Conservation (phyloP, 495 filamentous ascomycete genomes). For the Echria macrotheca region DNA sequence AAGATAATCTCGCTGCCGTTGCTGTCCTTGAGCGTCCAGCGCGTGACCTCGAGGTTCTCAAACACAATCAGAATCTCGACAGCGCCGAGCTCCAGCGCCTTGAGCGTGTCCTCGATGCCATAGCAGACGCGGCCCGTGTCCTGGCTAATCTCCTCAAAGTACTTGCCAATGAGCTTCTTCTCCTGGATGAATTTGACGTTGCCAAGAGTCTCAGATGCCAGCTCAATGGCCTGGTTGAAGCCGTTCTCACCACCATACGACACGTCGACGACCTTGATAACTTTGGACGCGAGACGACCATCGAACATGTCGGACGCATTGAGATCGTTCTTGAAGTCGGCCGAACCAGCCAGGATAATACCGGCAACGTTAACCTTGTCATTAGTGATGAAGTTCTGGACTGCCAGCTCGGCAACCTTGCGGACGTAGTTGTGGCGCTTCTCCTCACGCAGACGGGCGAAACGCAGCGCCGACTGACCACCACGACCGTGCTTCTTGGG, state of each 20-base stretch:
- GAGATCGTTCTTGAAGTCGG: conserved; percentile 98
- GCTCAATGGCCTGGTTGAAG: conserved; percentile 98
- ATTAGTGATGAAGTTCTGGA: conserved; percentile 96
- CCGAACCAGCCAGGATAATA: conserved; percentile 89
- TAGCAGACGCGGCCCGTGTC: conserved; percentile 96
- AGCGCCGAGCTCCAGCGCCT: conserved; percentile 93
- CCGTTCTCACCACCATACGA: conserved; percentile 98
- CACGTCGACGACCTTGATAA: conserved; percentile 98
- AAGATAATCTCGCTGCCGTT: conserved; percentile 65
- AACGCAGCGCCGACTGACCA: conserved; percentile 98
- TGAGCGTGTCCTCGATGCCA: conserved; percentile 94
- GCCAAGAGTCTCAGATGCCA: conserved; percentile 90
- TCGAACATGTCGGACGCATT: conserved; percentile 98
- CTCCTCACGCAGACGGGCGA: conserved; percentile 97
- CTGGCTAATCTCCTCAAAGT: conserved; percentile 98
- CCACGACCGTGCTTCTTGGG: conserved; percentile 99
- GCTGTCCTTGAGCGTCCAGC: conserved; percentile 79
- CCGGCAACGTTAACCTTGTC: conserved; percentile 98
- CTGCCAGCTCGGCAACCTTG: conserved; percentile 94
- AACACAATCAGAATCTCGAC: conserved; percentile 95
- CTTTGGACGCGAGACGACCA: conserved; percentile 79
- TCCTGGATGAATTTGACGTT: conserved; percentile 99
- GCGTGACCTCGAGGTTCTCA: conserved; percentile 90
- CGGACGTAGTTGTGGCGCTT: conserved; percentile 99
- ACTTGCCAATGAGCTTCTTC: conserved; percentile 97